These are phyloP conservation scores for Zygosaccharomyces pseudobailii DNA, from an alignment of 1,139 yeast genomes.

Conservation along the genomic window DNA sequence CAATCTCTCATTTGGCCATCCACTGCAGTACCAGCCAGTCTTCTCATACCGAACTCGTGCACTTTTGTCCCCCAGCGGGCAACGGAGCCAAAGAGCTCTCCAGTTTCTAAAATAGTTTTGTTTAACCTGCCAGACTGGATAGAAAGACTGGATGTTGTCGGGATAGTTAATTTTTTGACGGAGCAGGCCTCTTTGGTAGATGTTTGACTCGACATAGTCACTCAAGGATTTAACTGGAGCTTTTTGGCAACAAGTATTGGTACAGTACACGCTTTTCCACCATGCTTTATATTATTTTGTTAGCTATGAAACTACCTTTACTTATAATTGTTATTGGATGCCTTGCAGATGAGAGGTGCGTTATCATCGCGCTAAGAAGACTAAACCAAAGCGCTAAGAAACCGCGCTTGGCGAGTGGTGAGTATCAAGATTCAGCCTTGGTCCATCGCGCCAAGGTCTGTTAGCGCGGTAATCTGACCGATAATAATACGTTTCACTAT, in stretches of 20 bases:
- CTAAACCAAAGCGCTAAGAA: background rate
- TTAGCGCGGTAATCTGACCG: background rate
- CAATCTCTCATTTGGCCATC: slow-evolving; percentile 62
- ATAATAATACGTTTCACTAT: background rate
- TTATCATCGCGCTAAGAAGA: background rate
- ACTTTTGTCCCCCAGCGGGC: slow-evolving; percentile 51
- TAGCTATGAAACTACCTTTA: background rate
- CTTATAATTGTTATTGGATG: background rate
- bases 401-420: too few species aligned
- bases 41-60: slow-evolving; percentile 54
- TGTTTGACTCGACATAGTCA: background rate
- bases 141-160: background rate
- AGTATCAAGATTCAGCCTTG: too few species aligned
- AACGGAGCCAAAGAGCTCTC: slow-evolving; percentile 52
- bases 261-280: background rate
- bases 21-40: slow-evolving; percentile 54
- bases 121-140: slow-evolving; percentile 41
- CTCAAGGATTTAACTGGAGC: background rate
- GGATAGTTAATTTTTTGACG: background rate
- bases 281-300: background rate
- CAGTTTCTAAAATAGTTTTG: slow-evolving; percentile 55
- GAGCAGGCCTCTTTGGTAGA: background rate
- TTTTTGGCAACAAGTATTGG: background rate
- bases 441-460: background rate
- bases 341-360: background rate